Conservation (phyloP, 306 rosid genomes). For the Citrullus colocynthis region DNA sequence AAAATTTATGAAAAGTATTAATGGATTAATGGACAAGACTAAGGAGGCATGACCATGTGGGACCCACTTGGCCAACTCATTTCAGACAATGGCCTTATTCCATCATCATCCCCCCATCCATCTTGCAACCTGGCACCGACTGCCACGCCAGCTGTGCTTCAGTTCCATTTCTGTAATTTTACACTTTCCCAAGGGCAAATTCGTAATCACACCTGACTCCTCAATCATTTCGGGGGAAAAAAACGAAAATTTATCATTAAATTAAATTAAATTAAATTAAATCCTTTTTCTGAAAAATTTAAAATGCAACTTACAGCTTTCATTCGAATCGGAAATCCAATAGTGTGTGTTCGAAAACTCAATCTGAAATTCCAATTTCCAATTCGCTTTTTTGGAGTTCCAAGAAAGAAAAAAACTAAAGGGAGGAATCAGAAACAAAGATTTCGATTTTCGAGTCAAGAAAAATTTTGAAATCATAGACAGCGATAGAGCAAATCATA, state of each 20-base stretch:
- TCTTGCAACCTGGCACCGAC: conserved; percentile 3
- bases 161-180: not conserved
- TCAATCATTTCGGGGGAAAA: not conserved
- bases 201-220: not conserved
- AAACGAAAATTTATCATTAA: not conserved
- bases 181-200: not conserved
- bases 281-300: not conserved
- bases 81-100: not conserved
- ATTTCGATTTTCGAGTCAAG: not conserved
- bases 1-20: too few relatives aligned
- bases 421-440: not conserved
- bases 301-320: not conserved
- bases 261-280: not conserved
- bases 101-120: not conserved
- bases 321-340: not conserved
- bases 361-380: not conserved
- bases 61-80: conserved; percentile 1
- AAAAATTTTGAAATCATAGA: not conserved
- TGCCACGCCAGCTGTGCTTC: not conserved
- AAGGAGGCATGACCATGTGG: not conserved
- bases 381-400: not conserved
- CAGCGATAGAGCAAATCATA: not conserved
- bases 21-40: not conserved
- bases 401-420: not conserved
- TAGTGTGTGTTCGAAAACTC: not conserved